Conservation (phyloP, 768 basidiomycete species). For the Saitozyma sp. region DNA sequence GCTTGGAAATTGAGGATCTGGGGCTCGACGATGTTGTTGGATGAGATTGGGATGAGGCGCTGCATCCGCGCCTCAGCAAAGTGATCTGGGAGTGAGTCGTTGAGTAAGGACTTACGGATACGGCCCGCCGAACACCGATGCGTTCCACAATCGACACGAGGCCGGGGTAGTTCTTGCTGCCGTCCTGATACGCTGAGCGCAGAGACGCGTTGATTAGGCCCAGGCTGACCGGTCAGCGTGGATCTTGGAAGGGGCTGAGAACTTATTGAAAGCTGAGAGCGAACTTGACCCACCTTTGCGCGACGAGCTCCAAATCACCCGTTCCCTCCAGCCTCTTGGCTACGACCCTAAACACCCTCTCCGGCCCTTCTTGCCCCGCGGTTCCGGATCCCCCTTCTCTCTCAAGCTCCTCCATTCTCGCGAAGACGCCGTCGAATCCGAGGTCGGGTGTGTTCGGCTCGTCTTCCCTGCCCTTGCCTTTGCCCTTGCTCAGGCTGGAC, state of each 20-base stretch:
- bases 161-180: conserved; percentile 20
- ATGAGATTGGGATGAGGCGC: conserved; percentile 39
- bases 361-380: conserved; percentile 7
- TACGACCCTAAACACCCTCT: conserved; percentile 28
- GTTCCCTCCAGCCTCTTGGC: conserved; percentile 36
- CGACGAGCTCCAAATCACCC: conserved; percentile 42
- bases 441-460: conserved; percentile 14
- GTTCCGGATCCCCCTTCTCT: conserved; percentile 9
- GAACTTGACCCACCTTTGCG: conserved; percentile 31
- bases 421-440: conserved; percentile 36
- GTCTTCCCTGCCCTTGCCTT: conserved; percentile 24
- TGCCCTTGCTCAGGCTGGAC: conserved; percentile 9
- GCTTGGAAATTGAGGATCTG: conserved; percentile 44
- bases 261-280: background rate
- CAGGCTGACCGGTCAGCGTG: conserved; percentile 18
- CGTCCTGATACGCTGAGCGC: conserved; percentile 27
- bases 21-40: conserved; percentile 37
- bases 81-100: too few species aligned
- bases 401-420: conserved; percentile 16
- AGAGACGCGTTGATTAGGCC: conserved; percentile 37
- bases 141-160: conserved; percentile 31
- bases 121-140: conserved; percentile 27
- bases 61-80: conserved; percentile 2
- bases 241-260: background rate
- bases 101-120: conserved; percentile 24